These are phyloP conservation scores for Albatrellus sp. DNA, from an alignment of 1,284 basidiomycete species.

Conservation along the genomic window DNA sequence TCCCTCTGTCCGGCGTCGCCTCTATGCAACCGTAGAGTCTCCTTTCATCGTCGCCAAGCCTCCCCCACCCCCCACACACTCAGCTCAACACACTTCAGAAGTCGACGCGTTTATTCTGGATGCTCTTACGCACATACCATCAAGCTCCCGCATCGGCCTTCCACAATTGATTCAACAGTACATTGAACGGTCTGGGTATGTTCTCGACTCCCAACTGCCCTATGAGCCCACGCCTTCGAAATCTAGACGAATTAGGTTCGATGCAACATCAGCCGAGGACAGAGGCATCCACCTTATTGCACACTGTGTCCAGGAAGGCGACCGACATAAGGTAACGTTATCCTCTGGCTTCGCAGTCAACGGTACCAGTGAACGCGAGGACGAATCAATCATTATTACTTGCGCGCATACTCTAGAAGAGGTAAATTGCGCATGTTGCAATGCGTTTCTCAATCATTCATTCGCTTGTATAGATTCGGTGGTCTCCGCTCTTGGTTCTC, in stretches of 20 bases:
- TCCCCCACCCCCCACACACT: constrained; percentile 4
- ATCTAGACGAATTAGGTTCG: constrained; percentile 20
- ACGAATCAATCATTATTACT: constrained; percentile 35
- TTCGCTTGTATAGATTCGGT: constrained; percentile 27
- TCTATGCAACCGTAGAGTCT: constrained; percentile 7
- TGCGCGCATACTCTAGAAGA: constrained; percentile 62
- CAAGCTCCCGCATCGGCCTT: constrained; percentile 6
- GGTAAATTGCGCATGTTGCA: constrained; percentile 22
- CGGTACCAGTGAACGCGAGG: constrained; percentile 15
- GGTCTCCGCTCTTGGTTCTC: constrained; percentile 22
- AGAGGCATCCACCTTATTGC: constrained; percentile 42
- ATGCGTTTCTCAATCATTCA: background rate
- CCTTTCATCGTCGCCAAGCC: constrained; percentile 10
- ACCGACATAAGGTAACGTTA: constrained; percentile 37
- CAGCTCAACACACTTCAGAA: background rate
- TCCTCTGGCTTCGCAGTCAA: constrained; percentile 54
- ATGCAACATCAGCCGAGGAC: constrained; percentile 17
- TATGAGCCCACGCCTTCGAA: constrained; percentile 36
- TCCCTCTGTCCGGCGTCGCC: background rate
- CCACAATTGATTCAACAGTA: constrained; percentile 11
- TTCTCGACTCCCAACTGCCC: constrained; percentile 30
- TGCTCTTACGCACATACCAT: constrained; percentile 5
- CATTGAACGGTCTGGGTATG: constrained; percentile 23
- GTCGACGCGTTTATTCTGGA: constrained; percentile 9
- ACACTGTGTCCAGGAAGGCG: constrained; percentile 35